Percentiles rank a stretch among this genome's conserved stretches.
These are phyloP conservation scores for Colletotrichum echinochloae DNA, from an alignment of 2,329 filamentous ascomycete species.

Conservation along the genomic window DNA sequence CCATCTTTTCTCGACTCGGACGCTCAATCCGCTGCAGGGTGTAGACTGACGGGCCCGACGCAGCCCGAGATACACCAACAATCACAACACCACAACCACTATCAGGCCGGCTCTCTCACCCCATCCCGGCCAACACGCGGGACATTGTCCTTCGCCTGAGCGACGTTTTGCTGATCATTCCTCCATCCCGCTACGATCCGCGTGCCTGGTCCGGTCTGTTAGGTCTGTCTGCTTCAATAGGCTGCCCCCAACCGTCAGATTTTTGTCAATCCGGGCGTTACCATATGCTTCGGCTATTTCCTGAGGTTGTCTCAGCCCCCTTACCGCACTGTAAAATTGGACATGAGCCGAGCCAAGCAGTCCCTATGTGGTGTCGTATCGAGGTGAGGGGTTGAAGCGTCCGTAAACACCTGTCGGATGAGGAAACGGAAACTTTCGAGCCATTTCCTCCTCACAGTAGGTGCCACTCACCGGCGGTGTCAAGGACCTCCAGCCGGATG, in stretches of 20 bases:
- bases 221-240: constrained; percentile 16
- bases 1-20: not conserved
- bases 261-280: not conserved
- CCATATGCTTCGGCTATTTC: not conserved
- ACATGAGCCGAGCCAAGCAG: not conserved
- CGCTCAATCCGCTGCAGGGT: constrained; percentile 6
- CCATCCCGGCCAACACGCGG: constrained; percentile 15
- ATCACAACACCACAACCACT: not conserved
- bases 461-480: not conserved
- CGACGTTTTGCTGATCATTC: constrained; percentile 27
- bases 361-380: not conserved
- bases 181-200: constrained; percentile 28
- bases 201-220: constrained; percentile 20
- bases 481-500: not conserved
- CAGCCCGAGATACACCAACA: constrained; percentile 6
- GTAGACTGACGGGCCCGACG: not conserved
- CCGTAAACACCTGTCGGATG: not conserved
- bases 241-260: constrained; percentile 15
- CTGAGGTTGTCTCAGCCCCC: not conserved
- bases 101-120: not conserved
- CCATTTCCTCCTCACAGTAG: not conserved
- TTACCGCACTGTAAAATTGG: not conserved
- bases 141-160: constrained; percentile 7
- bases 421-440: not conserved
- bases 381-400: not conserved